These are phyloP conservation scores for Penicillium taxi DNA, from an alignment of 495 filamentous ascomycete species.

Conservation along the genomic window DNA sequence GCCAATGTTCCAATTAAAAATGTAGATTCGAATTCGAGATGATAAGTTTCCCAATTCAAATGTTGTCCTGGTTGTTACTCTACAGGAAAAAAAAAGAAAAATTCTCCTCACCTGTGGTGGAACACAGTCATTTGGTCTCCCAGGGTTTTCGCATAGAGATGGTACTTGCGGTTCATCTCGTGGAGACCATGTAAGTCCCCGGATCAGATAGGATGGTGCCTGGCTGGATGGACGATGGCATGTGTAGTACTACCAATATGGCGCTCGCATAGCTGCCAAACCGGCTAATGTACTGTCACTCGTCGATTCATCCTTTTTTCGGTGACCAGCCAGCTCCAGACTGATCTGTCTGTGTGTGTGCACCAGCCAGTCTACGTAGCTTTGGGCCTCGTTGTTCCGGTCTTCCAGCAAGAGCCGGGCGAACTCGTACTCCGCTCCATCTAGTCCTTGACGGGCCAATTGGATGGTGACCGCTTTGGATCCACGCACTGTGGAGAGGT, in stretches of 20 bases:
- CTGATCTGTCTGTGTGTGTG: constrained; percentile 89
- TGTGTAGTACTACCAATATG: constrained; percentile 50
- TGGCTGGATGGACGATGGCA: constrained; percentile 1
- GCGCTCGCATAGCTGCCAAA: constrained; percentile 61
- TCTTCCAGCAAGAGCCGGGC: constrained; percentile 86
- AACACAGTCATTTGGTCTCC: no score
- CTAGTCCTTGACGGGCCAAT: constrained; percentile 83
- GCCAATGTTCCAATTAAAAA: no score
- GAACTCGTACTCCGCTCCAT: constrained; percentile 96
- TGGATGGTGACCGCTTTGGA: constrained; percentile 85
- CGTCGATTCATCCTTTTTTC: constrained; percentile 60
- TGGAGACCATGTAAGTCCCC: constrained; percentile 1
- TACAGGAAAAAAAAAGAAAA: no score
- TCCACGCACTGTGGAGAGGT: constrained; percentile 70
- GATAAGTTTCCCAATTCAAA: no score
- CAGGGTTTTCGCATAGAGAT: no score
- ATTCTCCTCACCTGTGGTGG: no score
- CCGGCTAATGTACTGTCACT: constrained; percentile 47
- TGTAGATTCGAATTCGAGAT: no score
- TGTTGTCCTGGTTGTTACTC: no score
- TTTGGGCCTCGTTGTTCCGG: constrained; percentile 93
- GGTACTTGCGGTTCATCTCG: constrained; percentile 8
- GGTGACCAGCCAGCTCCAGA: constrained; percentile 72
- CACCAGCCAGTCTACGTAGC: constrained; percentile 98
- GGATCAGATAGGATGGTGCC: constrained; percentile 2